Base-by-base conservation (phyloP, 495 filamentous ascomycete species). In the Xylaria grammica region DNA sequence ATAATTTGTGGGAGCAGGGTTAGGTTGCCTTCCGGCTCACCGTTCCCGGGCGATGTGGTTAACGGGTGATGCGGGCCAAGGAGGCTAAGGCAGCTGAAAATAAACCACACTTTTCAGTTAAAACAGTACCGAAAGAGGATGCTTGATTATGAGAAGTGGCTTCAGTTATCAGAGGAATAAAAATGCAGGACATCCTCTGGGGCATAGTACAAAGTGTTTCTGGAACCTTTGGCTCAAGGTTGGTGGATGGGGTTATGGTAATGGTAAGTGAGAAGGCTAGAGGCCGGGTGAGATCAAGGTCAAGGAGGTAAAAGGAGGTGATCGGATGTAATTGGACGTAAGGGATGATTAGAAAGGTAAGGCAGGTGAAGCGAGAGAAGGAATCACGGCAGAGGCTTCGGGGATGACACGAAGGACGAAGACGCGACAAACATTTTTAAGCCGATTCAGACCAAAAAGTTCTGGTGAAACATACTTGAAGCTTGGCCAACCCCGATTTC, bases 401-500 rank as follows among this genome's bases (percentile, higher is more conserved):
- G 44, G 13, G 30, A 42, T 24, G 26, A 34, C 62, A 53, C 52
- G 36, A 48, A 46, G 24, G 44, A 53, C 52, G 36, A 48, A 46
- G 24, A 51, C 53, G 45, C 32, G 29, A 64, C 53, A 57, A 64
- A 64, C 53, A 32, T 29, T 13, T 1, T 27, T 9, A 45, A 11
- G 19, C 44, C n/a, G n/a, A n/a, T n/a, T n/a, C n/a, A n/a, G n/a
- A n/a, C n/a, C n/a, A n/a, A 42, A 50, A 30, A 22, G 30, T 50
- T 44, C 58, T n/a, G n/a, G 45, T 64, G 62, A 64, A 64, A 64
- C 62, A 44, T 5, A 58, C 52, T 22, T 64, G 62, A 58, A 51
- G 62, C 53, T 64, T 9, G 32, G 38, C 62, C 62, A 50, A 64
- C 29, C 62, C 62, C n/a, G 53, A 58, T 58, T 55, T 55, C 30